A percentile compares a stretch with the other conserved stretches of the same genome.
Evolutionary conservation across 2,329 filamentous ascomycete genomes (phyloP).

Genomic region (Beauveria australis): DNA sequence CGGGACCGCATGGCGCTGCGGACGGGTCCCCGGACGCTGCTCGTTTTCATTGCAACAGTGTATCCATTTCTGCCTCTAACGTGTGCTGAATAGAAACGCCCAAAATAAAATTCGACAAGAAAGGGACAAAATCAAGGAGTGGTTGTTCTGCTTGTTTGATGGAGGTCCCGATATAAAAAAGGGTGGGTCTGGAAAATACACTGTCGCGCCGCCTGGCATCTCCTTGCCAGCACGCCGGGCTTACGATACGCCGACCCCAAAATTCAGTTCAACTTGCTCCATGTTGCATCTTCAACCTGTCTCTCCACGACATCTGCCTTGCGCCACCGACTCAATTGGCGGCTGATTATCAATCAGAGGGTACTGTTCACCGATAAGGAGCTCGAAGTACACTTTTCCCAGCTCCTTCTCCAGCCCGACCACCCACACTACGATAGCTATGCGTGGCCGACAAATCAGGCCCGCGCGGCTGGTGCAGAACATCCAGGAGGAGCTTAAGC

Average conservation of each 20-base stretch:
- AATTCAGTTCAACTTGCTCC: background rate
- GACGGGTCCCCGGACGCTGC: slow-evolving; percentile 7
- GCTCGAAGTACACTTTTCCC: background rate
- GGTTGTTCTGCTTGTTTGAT: background rate
- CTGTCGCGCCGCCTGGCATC: background rate
- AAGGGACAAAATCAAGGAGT: background rate
- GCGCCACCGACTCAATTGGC: background rate
- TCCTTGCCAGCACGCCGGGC: slow-evolving; percentile 16
- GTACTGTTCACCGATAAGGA: too few relatives aligned
- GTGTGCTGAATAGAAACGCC: background rate
- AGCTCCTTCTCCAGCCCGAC: slow-evolving; percentile 1
- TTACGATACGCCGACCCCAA: slow-evolving; percentile 25
- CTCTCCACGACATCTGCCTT: slow-evolving; percentile 16
- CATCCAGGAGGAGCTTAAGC: slow-evolving; percentile 35
- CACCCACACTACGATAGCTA: slow-evolving; percentile 16
- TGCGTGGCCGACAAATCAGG: slow-evolving; percentile 37
- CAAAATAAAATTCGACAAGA: background rate
- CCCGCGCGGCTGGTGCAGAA: slow-evolving; percentile 40
- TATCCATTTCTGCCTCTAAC: background rate
- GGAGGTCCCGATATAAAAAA: slow-evolving; percentile 3
- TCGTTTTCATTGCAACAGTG: background rate
- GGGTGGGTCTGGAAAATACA: slow-evolving; percentile 4
- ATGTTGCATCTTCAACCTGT: background rate
- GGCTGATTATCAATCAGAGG: background rate
- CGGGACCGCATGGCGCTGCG: slow-evolving; percentile 6